phyloP scores from a whole-genome alignment of 179 eudicot species.

The Carnegiea gigantea region DNA sequence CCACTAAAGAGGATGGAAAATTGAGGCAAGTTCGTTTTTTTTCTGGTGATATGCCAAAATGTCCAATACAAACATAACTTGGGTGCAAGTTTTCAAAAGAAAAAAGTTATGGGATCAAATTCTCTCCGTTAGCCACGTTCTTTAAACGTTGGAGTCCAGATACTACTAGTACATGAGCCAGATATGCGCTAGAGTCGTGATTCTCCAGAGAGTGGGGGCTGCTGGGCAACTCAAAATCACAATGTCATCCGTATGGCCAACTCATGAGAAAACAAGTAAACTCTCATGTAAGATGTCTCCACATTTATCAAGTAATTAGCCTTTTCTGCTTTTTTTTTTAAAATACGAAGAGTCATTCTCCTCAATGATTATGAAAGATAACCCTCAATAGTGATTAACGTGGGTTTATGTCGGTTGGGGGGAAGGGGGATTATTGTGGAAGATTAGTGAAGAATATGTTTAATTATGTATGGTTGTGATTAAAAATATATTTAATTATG shows the following conservation, averaged over 20 bases:
- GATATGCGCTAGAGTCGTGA: not conserved
- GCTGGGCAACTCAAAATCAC: not conserved
- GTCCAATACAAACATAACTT: slow-evolving; percentile 24
- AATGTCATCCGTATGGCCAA: not conserved
- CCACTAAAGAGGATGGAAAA: slow-evolving; percentile 29
- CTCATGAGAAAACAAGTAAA: too few relatives aligned
- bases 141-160: not conserved
- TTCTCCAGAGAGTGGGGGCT: not conserved
- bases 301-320: too few relatives aligned
- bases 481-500: too few relatives aligned
- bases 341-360: too few relatives aligned
- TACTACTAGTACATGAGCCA: not conserved
- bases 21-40: slow-evolving; percentile 14
- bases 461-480: too few relatives aligned
- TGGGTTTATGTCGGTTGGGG: too few relatives aligned
- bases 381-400: too few relatives aligned
- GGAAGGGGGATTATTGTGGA: too few relatives aligned
- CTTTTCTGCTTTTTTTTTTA: too few relatives aligned
- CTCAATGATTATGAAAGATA: too few relatives aligned
- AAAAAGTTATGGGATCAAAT: slow-evolving; percentile 37
- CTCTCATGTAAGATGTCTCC: too few relatives aligned
- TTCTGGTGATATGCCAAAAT: slow-evolving; percentile 16
- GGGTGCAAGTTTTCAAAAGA: slow-evolving; percentile 34
- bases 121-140: slow-evolving; percentile 20
- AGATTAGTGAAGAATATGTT: too few relatives aligned